These are phyloP conservation scores for Triangularia setosa DNA, from an alignment of 2,329 filamentous ascomycete genomes.

Conservation along the genomic window DNA sequence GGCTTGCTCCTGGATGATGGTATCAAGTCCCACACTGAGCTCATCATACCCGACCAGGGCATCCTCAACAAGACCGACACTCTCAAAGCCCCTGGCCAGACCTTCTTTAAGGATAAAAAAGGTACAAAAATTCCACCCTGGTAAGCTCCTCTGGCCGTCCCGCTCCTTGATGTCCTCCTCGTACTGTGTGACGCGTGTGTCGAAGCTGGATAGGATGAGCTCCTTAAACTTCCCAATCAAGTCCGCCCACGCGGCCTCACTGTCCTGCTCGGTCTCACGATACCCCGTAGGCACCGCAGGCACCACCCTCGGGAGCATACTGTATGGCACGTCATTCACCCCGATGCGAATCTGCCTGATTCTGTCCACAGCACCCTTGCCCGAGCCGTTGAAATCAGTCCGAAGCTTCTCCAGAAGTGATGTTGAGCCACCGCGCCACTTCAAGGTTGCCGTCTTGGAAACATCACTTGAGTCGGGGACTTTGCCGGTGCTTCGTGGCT, in stretches of 20 bases:
- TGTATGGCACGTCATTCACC: conserved; percentile 64
- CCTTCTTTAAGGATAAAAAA: conserved; percentile 98
- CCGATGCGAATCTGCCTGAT: conserved; percentile 81
- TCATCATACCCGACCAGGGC: conserved; percentile 94
- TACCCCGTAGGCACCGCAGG: conserved; percentile 62
- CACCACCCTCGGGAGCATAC: conserved; percentile 58
- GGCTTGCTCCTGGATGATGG: conserved; percentile 71
- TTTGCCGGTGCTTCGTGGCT: conserved; percentile 60
- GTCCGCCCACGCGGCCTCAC: conserved; percentile 78
- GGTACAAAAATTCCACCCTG: conserved; percentile 98
- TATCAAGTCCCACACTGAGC: conserved; percentile 80
- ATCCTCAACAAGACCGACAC: conserved; percentile 92
- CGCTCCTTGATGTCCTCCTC: conserved; percentile 96
- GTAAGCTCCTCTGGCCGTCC: conserved; percentile 78
- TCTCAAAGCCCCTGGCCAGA: conserved; percentile 88
- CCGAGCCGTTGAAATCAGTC: conserved; percentile 78
- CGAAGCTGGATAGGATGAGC: conserved; percentile 84
- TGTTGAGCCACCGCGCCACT: conserved; percentile 75
- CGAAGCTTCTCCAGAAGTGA: conserved; percentile 87
- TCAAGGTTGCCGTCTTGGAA: conserved; percentile 50
- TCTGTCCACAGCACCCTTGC: conserved; percentile 69
- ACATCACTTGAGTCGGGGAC: conserved; percentile 56
- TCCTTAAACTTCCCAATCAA: conserved; percentile 82
- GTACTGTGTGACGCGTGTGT: conserved; percentile 85
- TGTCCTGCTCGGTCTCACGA: conserved; percentile 69